Evolutionary conservation across 129 eudicot genomes (phyloP).

Genomic region (Helichrysum umbraculigerum): DNA sequence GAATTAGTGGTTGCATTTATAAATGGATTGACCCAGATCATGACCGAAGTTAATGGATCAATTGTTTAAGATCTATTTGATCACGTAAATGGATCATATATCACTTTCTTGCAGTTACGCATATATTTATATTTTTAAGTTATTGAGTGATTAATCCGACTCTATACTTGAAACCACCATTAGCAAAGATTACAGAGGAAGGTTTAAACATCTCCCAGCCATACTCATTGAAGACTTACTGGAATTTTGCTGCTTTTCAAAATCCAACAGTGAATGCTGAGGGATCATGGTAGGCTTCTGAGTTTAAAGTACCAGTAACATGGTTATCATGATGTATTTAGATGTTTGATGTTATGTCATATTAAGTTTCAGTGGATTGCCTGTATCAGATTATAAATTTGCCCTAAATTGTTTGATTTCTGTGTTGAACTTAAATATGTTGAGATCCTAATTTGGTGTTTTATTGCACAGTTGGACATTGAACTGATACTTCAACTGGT

Average conservation of each 20-base stretch:
- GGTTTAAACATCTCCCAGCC: constrained; percentile 38
- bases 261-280: constrained; percentile 37
- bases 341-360: constrained; percentile 18
- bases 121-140: too few relatives aligned
- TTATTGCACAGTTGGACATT: not conserved
- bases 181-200: constrained; percentile 38
- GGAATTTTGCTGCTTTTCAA: constrained; percentile 41
- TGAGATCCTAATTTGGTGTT: not conserved
- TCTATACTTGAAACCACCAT: constrained; percentile 14
- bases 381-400: not conserved
- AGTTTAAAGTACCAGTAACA: not conserved
- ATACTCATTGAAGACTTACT: constrained; percentile 38
- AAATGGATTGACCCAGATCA: too few relatives aligned
- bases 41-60: too few relatives aligned
- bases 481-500: not conserved
- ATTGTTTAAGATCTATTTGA: too few relatives aligned
- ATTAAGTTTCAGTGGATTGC: not conserved
- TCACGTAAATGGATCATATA: too few relatives aligned
- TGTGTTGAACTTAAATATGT: not conserved
- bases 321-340: constrained; percentile 1
- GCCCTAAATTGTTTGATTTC: not conserved
- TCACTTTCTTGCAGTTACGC: too few relatives aligned
- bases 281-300: constrained; percentile 36
- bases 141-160: not conserved
- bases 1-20: too few relatives aligned